Evolutionary conservation across 495 filamentous ascomycete species (phyloP).

Genomic region (Aspergillus taichungensis): DNA sequence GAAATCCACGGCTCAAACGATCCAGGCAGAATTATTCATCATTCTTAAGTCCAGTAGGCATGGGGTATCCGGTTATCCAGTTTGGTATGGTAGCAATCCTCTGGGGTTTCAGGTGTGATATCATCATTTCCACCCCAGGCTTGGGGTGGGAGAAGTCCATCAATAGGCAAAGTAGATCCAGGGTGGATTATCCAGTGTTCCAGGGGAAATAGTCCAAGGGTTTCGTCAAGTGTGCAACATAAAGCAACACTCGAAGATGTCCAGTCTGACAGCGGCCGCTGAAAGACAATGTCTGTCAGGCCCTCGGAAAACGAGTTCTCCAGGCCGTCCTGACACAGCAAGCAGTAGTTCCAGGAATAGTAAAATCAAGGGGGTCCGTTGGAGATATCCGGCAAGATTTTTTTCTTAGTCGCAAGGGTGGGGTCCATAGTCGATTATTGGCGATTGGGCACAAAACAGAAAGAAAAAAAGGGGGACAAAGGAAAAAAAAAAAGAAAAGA

Average conservation of each 20-base stretch:
- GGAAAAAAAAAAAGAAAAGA: slow-evolving; percentile 11
- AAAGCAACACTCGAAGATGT: slow-evolving; percentile 37
- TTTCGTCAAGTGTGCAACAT: slow-evolving; percentile 35
- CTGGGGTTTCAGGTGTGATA: slow-evolving; percentile 10
- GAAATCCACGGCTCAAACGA: too few relatives aligned
- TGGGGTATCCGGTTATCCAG: slow-evolving; percentile 2
- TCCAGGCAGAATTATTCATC: too few relatives aligned
- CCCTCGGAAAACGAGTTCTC: too few relatives aligned
- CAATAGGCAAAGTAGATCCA: too few relatives aligned
- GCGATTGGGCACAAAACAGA: slow-evolving; percentile 15
- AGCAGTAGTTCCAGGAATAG: slow-evolving; percentile 4
- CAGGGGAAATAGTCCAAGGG: slow-evolving; percentile 17
- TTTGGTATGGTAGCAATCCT: neutral
- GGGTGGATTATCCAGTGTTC: slow-evolving; percentile 5
- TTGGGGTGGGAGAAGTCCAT: slow-evolving; percentile 8
- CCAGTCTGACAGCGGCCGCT: slow-evolving; percentile 33
- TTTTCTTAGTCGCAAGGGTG: slow-evolving; percentile 9
- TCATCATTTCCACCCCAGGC: slow-evolving; percentile 22
- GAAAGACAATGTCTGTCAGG: neutral
- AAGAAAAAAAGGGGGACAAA: slow-evolving; percentile 10
- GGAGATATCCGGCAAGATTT: neutral
- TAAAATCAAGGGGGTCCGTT: slow-evolving; percentile 7
- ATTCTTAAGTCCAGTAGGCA: neutral
- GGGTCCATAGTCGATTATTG: slow-evolving; percentile 5
- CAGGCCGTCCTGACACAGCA: slow-evolving; percentile 15